Evolutionary conservation across 208 protist species (phyloP), one percentile per base, ranked within the genome.

Genomic region (Endotrypanum monterogeii): DNA sequence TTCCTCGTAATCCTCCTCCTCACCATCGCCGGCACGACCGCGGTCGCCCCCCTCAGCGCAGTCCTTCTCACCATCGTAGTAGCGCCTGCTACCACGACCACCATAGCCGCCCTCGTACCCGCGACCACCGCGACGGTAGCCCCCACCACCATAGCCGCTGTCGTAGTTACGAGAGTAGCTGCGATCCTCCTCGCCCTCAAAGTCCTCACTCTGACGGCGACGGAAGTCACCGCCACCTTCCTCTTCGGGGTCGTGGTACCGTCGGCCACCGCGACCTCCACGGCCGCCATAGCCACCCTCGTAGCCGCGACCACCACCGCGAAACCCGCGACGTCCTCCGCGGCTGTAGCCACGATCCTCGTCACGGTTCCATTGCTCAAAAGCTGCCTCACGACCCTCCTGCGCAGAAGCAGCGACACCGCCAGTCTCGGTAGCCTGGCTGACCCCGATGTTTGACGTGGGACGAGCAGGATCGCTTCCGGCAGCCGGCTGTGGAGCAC

Each of bases 241-340:
- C 56, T 78, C 58, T 3, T 79, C 79, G 41, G 67, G 56, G 46
- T 82, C 70, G 71, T 76, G 72, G 77, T 77, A 79, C 28, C 74
- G 73, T 4, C 74, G 63, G 39, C 77, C 51, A 35, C 81, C 78
- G 28, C 71, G 72, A 61, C 73, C 62, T 39, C 80, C 68, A 52
- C 75, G 28, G 41, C 78, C 23, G 67, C 58, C 44, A 37, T 69
- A 37, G 54, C 41, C 57, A 52, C 58, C 54, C 3, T 71, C 74
- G 51, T 58, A 57, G 71, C 28, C 32, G 54, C 80, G 67, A 50
- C 80, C 76, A 23, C 66, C 57, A 55, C 72, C 48, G n/a, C 80
- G 55, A 54, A 68, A 71, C 9, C 56, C 60, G 37, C 70, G 70
- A 44, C 76, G 60, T 28, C 73, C 73, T 48, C 68, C 67, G 46